Conservation (phyloP, 23 red algal genomes). For the Cyanidium caldarium region DNA sequence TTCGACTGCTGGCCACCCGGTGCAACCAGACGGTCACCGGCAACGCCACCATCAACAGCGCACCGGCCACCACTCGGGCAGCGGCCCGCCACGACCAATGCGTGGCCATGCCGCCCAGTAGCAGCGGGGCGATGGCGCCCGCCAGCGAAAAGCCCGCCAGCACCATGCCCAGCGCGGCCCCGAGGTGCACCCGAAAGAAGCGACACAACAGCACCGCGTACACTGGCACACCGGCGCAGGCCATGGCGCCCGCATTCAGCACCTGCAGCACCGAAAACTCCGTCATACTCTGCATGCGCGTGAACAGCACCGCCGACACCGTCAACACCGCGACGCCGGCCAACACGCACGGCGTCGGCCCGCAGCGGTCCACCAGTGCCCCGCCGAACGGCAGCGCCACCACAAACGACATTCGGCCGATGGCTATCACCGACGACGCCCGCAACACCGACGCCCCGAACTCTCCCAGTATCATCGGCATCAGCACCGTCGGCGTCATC, state of each 20-base stretch:
- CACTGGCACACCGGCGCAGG: slow-evolving; percentile 61
- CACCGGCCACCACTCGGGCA: slow-evolving; percentile 23
- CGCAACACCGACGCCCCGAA: slow-evolving; percentile 42
- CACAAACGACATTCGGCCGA: slow-evolving; percentile 69
- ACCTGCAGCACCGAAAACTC: slow-evolving; percentile 41
- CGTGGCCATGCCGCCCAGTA: slow-evolving; percentile 42
- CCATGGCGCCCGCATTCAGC: slow-evolving; percentile 63
- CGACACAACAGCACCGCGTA: slow-evolving; percentile 68
- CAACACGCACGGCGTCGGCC: slow-evolving; percentile 40
- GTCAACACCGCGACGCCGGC: slow-evolving; percentile 33
- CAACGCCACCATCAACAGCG: slow-evolving; percentile 35
- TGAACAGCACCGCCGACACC: slow-evolving; percentile 41
- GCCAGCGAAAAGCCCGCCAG: slow-evolving; percentile 69
- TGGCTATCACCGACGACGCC: slow-evolving; percentile 53
- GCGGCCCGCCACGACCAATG: slow-evolving; percentile 44
- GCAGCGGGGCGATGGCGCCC: slow-evolving; percentile 34
- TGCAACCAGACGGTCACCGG: slow-evolving; percentile 38
- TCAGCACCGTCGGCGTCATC: slow-evolving; percentile 86
- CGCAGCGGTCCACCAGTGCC: slow-evolving; percentile 53
- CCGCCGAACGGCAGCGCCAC: slow-evolving; percentile 82
- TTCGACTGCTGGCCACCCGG: background rate
- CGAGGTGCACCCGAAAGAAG: slow-evolving; percentile 51
- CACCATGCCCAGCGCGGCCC: slow-evolving; percentile 75
- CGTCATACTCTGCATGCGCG: slow-evolving; percentile 49
- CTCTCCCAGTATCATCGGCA: slow-evolving; percentile 60